Evolutionary conservation across 208 protist species (phyloP), one percentile per base, ranked within the genome.

Genomic region (Trypanosoma cruzi): DNA sequence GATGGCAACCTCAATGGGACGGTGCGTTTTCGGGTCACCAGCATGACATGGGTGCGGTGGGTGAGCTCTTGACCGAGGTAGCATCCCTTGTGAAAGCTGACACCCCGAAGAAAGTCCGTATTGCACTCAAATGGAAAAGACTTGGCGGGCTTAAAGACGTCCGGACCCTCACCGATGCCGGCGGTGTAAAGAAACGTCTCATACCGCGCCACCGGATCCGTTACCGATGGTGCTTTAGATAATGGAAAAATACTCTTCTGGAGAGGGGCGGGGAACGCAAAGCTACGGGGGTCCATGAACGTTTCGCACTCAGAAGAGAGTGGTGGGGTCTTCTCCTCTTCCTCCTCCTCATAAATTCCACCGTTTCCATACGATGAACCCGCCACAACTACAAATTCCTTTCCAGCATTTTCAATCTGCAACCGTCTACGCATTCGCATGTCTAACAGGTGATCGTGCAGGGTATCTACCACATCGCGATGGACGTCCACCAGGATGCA

Each of bases 21-120:
- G 11, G 94, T 85, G 48, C 96, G 85, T 77, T 98, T 98, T 44
- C 96, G 86, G 6, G 96, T 91, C 8, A 98, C 86, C n/a, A 98
- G 88, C 73, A 93, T 96, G 26, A 96, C 90, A 57, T 98, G 95
- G 0, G 96, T 98, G 73, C 97, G 88, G 56, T 96, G 93, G 0
- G 95, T 98, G 20, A 98, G 86, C 63, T 99, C 96, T 72, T 99
- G 97, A 1, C 97, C 97, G 0, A 99, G 52, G 82, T 99, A 99
- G 83, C 97, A 99, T 36, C 97, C 97, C 71, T 99, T 99, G 71
- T 93, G 72, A 56, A 98, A 99, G 71, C 80, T 81, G 20, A 99
- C 86, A 10, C 89, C 96, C 28, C 76, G 64, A 1, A 98, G 73
- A n/a, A 95, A 85, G 65, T 98, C 96, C 1, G 92, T 62, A 75